Percentiles rank a stretch among this genome's conserved stretches.
Conservation (phyloP, 306 rosid species). For the Vigna reflexopilosa region DNA sequence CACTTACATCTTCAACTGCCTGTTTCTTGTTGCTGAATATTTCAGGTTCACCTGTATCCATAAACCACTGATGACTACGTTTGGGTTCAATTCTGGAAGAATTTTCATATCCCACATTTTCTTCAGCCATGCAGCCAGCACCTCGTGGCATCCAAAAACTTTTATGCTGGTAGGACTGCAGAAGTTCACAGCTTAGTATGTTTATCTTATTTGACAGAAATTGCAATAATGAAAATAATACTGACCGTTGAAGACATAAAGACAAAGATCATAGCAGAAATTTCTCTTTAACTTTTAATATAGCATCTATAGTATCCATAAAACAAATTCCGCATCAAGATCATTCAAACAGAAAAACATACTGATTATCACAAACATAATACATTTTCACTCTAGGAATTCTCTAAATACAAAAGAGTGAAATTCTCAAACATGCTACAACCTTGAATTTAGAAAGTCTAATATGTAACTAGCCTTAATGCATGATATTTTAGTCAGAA, state of each 20-base stretch:
- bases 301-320: not conserved
- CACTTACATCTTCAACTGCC: slow-evolving; percentile 70
- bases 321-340: slow-evolving; percentile 8
- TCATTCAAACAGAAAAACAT: slow-evolving; percentile 5
- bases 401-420: not conserved
- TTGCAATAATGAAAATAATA: slow-evolving; percentile 27
- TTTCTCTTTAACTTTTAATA: not conserved
- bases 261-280: not conserved
- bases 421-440: not conserved
- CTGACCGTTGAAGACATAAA: slow-evolving; percentile 16
- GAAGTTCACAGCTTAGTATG: slow-evolving; percentile 40
- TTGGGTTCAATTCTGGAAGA: slow-evolving; percentile 80
- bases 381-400: not conserved
- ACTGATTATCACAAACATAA: slow-evolving; percentile 26
- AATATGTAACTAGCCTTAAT: not conserved
- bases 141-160: slow-evolving; percentile 78
- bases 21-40: slow-evolving; percentile 75
- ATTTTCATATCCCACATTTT: slow-evolving; percentile 77
- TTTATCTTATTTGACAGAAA: slow-evolving; percentile 13
- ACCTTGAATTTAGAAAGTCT: not conserved
- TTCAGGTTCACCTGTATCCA: slow-evolving; percentile 72
- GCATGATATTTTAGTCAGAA: not conserved
- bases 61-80: slow-evolving; percentile 85
- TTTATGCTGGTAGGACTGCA: slow-evolving; percentile 87
- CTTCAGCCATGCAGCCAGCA: slow-evolving; percentile 80